Conservation (phyloP, 148 eudicot genomes). For the Mesembryanthemum crystallinum region DNA sequence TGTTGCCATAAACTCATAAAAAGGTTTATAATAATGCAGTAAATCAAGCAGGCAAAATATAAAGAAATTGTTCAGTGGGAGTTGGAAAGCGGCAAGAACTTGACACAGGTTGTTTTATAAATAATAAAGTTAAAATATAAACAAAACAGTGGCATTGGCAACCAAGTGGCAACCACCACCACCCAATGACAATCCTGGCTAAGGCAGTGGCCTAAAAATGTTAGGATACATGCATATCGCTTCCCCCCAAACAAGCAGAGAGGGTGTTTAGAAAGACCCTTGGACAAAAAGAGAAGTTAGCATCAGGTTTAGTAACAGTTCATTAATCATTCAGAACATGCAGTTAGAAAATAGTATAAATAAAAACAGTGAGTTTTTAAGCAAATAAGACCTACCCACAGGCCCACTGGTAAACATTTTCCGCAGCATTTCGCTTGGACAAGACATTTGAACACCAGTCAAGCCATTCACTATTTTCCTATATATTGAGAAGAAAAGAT, state of each 20-base stretch:
- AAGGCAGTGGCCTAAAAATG: background rate
- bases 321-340: background rate
- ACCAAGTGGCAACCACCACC: background rate
- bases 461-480: slow-evolving; percentile 82
- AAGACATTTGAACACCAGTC: slow-evolving; percentile 82
- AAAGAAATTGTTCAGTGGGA: background rate
- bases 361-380: background rate
- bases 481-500: slow-evolving; percentile 7
- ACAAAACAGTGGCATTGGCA: background rate
- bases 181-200: background rate
- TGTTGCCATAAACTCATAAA: background rate
- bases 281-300: background rate
- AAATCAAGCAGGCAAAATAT: background rate
- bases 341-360: background rate
- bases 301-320: background rate
- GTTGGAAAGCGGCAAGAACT: background rate
- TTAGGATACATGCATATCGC: background rate
- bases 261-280: background rate
- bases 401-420: slow-evolving; percentile 89
- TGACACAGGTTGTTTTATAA: background rate
- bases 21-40: background rate
- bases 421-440: slow-evolving; percentile 72
- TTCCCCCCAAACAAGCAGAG: background rate
- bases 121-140: background rate
- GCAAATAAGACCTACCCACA: slow-evolving; percentile 68